Base-by-base conservation (phyloP, 2,329 filamentous ascomycete genomes). In the Trichoderma sp. region DNA sequence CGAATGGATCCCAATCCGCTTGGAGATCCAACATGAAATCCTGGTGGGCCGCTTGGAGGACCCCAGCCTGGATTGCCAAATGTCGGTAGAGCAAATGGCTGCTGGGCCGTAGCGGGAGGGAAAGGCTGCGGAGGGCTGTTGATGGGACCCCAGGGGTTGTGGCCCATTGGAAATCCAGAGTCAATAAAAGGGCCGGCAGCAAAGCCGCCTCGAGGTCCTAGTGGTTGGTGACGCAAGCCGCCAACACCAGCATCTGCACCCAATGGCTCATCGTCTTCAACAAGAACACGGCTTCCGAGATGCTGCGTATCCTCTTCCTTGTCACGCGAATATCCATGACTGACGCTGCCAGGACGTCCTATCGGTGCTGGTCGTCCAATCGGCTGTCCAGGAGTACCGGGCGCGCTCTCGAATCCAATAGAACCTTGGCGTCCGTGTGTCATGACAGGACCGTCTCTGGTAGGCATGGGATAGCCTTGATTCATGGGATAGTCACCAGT, bases 331-430 rank as follows among this genome's bases (percentile, higher is more conserved):
- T 87, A 88, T 16, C 89, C 89, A 64, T 89, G 88, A 18, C 88
- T 88, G 29, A 90, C 91, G 82, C 95, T 98, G 18, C 92, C 92
- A 0, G 97, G 96, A 41, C 95, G 91, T 77, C 96, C 94, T 77
- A 98, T 98, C 1, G 96, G 96, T 29, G 94, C 91, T 31, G 95
- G 96, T 72, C 95, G 90, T 63, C 93, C 90, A 76, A 97, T 96
- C 1, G 94, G 94, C 77, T 95, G 92, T 41, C 92, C 88, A 72
- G 90, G 87, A 12, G 87, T 83, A 31, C 85, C 84, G 8, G 85
- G 81, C 5, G 83, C 79, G n/a, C 87, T 86, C 9, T 95, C 93
- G 77, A 92, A 91, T 14, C 92, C 92, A 14, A 88, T 88, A 6
- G 95, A 97, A 12, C 91, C 89, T 79, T 97, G 94, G 77, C 95